Evolutionary conservation across 257 asterid genomes (phyloP).

Genomic region (Fraxinus cuspidata): DNA sequence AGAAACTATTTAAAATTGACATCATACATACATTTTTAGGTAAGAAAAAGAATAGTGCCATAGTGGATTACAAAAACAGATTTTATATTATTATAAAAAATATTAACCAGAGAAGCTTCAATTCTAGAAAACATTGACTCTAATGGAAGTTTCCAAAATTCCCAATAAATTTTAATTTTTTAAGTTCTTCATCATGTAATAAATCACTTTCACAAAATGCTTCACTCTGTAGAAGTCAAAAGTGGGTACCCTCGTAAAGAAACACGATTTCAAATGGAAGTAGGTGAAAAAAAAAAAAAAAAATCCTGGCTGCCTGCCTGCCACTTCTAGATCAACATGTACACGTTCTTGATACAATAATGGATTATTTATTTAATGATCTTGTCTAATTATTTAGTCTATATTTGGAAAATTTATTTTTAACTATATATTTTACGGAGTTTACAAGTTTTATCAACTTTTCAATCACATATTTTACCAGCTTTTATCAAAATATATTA

Average conservation of each 20-base stretch:
- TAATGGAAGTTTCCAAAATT: background rate
- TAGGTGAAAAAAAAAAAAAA: background rate
- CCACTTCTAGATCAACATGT: too few species aligned
- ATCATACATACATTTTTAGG: too few species aligned
- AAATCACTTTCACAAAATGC: background rate
- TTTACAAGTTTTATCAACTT: too few species aligned
- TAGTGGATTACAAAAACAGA: background rate
- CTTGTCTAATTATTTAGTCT: too few species aligned
- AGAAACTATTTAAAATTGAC: too few species aligned
- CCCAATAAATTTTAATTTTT: background rate
- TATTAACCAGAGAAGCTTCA: background rate
- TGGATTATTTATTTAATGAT: background rate
- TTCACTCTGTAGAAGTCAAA: background rate
- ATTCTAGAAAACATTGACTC: slow-evolving; percentile 1
- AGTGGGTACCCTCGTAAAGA: background rate
- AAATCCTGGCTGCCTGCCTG: background rate
- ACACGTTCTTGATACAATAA: background rate
- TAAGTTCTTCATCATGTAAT: background rate
- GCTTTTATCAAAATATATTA: too few species aligned
- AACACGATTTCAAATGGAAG: background rate
- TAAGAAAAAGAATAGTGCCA: background rate
- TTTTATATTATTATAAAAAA: background rate
- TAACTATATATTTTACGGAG: too few species aligned
- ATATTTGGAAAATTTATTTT: too few species aligned
- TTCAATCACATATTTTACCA: too few species aligned